phyloP scores from a whole-genome alignment of 305 asterid species.

The Ilex paraguariensis region DNA sequence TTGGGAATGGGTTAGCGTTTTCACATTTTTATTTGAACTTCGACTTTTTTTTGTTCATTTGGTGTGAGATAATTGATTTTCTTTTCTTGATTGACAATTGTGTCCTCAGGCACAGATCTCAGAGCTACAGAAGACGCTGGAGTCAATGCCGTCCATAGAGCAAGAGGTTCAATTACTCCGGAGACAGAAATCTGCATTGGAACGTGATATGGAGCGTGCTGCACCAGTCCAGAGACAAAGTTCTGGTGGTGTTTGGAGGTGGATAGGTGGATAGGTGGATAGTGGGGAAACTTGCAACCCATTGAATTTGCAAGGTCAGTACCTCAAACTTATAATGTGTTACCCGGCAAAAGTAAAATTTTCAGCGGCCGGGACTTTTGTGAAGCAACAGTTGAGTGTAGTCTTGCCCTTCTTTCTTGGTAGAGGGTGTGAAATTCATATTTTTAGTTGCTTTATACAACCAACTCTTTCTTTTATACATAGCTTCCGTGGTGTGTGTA shows the following conservation, averaged over 20 bases:
- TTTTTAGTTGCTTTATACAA: no score
- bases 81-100: conserved; percentile 1
- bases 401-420: no score
- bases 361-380: no score
- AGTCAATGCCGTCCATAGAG: conserved; percentile 73
- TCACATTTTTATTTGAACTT: neutral
- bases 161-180: conserved; percentile 66
- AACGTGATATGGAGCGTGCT: conserved; percentile 62
- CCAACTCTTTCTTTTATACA: no score
- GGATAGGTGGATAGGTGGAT: conserved; percentile 77
- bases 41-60: neutral
- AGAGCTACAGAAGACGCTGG: conserved; percentile 76
- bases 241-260: conserved; percentile 84
- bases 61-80: neutral
- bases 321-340: no score
- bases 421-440: no score
- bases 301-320: neutral
- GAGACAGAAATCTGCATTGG: conserved; percentile 65
- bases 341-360: no score
- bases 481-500: no score
- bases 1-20: neutral
- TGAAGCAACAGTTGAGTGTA: no score
- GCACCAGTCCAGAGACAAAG: conserved; percentile 51
- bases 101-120: conserved; percentile 71
- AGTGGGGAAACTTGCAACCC: neutral